These are phyloP conservation scores for Cymbopogon flexuosus DNA, from an alignment of 202 grass and related monocot genomes.

Conservation along the genomic window DNA sequence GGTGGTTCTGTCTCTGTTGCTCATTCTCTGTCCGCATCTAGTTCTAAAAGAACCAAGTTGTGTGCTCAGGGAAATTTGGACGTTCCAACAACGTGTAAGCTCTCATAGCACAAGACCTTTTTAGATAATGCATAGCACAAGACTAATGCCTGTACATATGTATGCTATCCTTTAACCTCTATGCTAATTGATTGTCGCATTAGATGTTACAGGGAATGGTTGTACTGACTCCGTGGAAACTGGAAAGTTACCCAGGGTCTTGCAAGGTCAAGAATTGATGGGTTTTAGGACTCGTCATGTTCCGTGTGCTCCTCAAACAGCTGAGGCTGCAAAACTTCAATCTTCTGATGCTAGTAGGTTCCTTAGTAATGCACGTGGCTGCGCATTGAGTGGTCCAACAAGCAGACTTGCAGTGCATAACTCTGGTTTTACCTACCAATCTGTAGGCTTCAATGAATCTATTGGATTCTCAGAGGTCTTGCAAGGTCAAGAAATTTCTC, in stretches of 20 bases:
- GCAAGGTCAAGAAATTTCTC: conserved; percentile 99
- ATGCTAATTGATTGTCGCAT: background rate
- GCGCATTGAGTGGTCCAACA: conserved; percentile 41
- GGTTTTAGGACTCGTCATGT: conserved; percentile 48
- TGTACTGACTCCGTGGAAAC: conserved; percentile 64
- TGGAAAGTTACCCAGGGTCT: conserved; percentile 93
- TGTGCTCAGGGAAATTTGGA: conserved; percentile 58
- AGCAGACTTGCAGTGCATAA: conserved; percentile 31
- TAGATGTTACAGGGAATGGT: conserved; percentile 57
- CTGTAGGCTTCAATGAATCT: conserved; percentile 82
- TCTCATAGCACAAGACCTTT: background rate
- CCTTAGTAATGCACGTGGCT: conserved; percentile 31
- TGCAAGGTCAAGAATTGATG: conserved; percentile 99
- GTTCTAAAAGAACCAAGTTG: conserved; percentile 79
- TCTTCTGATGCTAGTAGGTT: conserved; percentile 37
- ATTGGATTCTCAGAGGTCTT: conserved; percentile 90
- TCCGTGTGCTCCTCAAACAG: conserved; percentile 40
- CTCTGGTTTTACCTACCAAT: conserved; percentile 52
- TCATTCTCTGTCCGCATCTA: conserved; percentile 44
- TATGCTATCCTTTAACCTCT: conserved; percentile 4
- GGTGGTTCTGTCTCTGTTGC: conserved; percentile 42
- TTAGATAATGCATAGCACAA: background rate
- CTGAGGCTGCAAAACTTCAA: conserved; percentile 36
- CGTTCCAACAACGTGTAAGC: conserved; percentile 53
- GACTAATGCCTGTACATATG: background rate